phyloP scores from a whole-genome alignment of 164 flowering plant species.

The Nelumbo lutea region DNA sequence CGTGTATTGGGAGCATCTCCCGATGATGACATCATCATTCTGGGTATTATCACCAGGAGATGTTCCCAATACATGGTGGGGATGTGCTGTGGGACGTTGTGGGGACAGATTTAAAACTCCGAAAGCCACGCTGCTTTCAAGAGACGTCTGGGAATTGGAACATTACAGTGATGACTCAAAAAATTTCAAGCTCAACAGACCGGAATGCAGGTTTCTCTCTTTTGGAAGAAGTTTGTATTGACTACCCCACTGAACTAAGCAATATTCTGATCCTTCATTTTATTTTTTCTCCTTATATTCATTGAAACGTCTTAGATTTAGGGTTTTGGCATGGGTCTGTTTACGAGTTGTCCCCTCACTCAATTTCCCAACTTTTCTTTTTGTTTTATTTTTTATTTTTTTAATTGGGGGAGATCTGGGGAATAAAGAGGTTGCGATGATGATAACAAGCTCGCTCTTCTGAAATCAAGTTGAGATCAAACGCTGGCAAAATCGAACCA shows the following conservation, averaged over 20 bases:
- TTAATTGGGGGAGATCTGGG: background rate
- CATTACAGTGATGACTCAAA: constrained; percentile 20
- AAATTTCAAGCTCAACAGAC: constrained; percentile 46
- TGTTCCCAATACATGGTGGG: too few relatives aligned
- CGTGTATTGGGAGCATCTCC: too few relatives aligned
- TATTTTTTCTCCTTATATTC: background rate
- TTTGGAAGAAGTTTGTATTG: constrained; percentile 19
- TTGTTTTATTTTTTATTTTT: too few relatives aligned
- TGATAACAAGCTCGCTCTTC: constrained; percentile 32
- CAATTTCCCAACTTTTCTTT: too few relatives aligned
- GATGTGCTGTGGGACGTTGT: too few relatives aligned
- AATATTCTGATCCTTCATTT: background rate
- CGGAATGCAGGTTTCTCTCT: constrained; percentile 30
- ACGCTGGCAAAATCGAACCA: constrained; percentile 32
- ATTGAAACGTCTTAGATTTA: background rate
- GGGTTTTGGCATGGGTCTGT: background rate
- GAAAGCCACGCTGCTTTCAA: too few relatives aligned
- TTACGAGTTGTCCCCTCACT: background rate
- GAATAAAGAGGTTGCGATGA: constrained; percentile 13
- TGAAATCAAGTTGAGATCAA: constrained; percentile 20
- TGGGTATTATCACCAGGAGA: too few relatives aligned
- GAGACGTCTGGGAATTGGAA: background rate
- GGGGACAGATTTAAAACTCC: too few relatives aligned
- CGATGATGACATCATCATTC: too few relatives aligned
- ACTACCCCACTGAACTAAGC: constrained; percentile 26